phyloP scores from a whole-genome alignment of 192 early-diverging fungal genomes.

The Chytriomyces sp. region DNA sequence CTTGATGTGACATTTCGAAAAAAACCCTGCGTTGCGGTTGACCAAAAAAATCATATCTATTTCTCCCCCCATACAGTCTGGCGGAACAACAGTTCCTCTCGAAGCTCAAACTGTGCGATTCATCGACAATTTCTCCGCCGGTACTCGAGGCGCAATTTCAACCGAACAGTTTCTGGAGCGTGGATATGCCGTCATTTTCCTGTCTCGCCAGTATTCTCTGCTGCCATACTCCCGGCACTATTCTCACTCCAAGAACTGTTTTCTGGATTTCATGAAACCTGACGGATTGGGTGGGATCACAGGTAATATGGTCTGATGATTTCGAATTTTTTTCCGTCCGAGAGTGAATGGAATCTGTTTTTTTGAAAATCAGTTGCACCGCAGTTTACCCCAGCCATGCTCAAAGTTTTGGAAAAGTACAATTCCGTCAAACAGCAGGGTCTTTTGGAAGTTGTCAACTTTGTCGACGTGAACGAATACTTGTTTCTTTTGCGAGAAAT shows the following conservation, averaged over 20 bases:
- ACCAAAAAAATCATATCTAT: neutral
- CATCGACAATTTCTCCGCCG: slow-evolving; percentile 97
- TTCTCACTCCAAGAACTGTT: slow-evolving; percentile 73
- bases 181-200: slow-evolving; percentile 95
- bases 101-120: slow-evolving; percentile 97
- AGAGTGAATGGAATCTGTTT: neutral
- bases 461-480: slow-evolving; percentile 91
- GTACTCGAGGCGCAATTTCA: slow-evolving; percentile 91
- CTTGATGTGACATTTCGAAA: neutral
- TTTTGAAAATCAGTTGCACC: slow-evolving; percentile 57
- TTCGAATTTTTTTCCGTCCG: neutral
- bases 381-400: slow-evolving; percentile 73
- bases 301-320: neutral
- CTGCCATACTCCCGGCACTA: slow-evolving; percentile 94
- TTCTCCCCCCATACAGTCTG: slow-evolving; percentile 51
- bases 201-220: slow-evolving; percentile 90
- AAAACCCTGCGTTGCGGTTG: too few species aligned
- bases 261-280: slow-evolving; percentile 82
- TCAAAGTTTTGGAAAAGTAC: slow-evolving; percentile 66
- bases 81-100: slow-evolving; percentile 95
- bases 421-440: slow-evolving; percentile 62
- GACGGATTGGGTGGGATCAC: slow-evolving; percentile 56
- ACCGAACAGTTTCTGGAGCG: slow-evolving; percentile 88
- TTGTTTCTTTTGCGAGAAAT: slow-evolving; percentile 84
- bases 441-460: slow-evolving; percentile 80